A percentile compares a stretch with the other conserved stretches of the same genome.
Conservation (phyloP, 108 stramenopile genomes). For the Nitzschia inconspicua region DNA sequence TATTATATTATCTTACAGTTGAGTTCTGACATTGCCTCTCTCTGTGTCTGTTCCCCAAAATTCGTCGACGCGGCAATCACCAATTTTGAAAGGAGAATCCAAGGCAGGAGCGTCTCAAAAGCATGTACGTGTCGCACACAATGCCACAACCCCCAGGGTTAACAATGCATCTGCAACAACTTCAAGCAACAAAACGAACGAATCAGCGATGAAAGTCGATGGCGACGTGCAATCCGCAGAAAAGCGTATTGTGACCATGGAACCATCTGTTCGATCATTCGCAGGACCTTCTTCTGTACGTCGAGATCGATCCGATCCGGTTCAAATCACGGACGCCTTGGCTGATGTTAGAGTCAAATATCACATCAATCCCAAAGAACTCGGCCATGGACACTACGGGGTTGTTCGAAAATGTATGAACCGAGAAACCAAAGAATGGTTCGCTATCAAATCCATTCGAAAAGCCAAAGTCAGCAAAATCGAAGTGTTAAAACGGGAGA, state of each 20-base stretch:
- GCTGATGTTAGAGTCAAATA: constrained; percentile 80
- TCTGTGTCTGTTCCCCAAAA: too few relatives aligned
- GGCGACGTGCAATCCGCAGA: too few relatives aligned
- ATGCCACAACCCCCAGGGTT: too few relatives aligned
- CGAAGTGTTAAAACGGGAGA: constrained; percentile 85
- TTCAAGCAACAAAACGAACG: too few relatives aligned
- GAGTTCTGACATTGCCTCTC: too few relatives aligned
- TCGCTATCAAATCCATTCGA: constrained; percentile 88
- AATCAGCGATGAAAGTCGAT: too few relatives aligned
- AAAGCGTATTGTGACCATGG: constrained; percentile 14
- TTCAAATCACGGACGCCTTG: constrained; percentile 80
- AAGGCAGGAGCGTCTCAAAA: too few relatives aligned
- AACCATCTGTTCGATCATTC: constrained; percentile 21
- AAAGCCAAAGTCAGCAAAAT: constrained; percentile 86
- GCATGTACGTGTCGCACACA: too few relatives aligned
- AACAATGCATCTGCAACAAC: too few relatives aligned
- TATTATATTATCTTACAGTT: too few relatives aligned
- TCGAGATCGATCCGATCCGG: constrained; percentile 29
- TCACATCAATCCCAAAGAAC: constrained; percentile 83
- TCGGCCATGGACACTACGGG: constrained; percentile 90
- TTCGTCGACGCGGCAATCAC: too few relatives aligned
- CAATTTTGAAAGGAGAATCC: too few relatives aligned
- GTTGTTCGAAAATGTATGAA: constrained; percentile 91
- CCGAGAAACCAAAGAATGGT: constrained; percentile 79
- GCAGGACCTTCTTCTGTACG: constrained; percentile 11